Evolutionary conservation across 1,139 yeast species (phyloP).

Genomic region (Blastobotrys persicus): DNA sequence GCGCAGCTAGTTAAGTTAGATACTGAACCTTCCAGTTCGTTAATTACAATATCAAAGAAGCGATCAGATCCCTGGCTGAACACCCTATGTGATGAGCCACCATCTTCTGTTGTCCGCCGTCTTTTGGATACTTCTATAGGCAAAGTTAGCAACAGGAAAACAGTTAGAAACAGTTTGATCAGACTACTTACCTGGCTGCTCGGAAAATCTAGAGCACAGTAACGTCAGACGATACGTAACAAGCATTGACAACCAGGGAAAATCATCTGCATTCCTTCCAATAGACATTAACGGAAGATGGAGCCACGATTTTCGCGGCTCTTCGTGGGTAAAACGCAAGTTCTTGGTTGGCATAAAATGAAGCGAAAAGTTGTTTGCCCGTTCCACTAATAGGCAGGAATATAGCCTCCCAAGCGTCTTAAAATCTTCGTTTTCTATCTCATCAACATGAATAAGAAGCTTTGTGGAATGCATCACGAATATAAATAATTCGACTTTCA

Average conservation of each 20-base stretch:
- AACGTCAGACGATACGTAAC: background rate
- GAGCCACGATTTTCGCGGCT: background rate
- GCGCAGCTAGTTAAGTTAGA: background rate
- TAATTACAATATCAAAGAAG: background rate
- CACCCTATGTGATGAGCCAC: background rate
- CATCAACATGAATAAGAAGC: background rate
- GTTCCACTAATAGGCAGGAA: background rate
- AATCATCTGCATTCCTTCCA: background rate
- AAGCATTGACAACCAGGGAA: constrained; percentile 2
- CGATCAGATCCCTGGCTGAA: background rate
- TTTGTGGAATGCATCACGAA: constrained; percentile 9
- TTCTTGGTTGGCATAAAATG: constrained; percentile 1
- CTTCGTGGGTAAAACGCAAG: background rate
- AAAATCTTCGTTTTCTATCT: background rate
- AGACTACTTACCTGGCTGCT: background rate
- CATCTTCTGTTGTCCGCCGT: background rate
- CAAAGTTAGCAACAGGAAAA: no score
- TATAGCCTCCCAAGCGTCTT: background rate
- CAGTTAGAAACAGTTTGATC: background rate
- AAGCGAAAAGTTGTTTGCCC: background rate
- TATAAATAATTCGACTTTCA: constrained; percentile 10
- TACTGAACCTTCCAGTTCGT: background rate
- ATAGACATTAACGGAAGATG: background rate
- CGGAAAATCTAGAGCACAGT: background rate
- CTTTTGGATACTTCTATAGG: no score